These are phyloP conservation scores for Dissophora ornata DNA, from an alignment of 192 early-diverging fungal genomes.

Conservation along the genomic window DNA sequence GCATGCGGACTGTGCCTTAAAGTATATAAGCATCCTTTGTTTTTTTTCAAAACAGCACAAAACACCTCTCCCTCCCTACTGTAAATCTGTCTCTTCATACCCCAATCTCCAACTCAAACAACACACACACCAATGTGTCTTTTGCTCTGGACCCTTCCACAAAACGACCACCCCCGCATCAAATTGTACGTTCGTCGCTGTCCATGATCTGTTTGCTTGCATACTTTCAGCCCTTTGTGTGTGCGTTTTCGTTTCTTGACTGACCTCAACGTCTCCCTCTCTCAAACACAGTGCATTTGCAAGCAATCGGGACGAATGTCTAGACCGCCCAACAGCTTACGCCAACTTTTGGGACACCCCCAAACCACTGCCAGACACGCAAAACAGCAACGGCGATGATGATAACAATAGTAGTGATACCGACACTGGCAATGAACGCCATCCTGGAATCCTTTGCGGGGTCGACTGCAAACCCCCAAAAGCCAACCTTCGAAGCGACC, in stretches of 20 bases:
- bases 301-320: slow-evolving; percentile 60
- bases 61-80: background rate
- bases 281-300: slow-evolving; percentile 52
- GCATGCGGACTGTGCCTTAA: too few relatives aligned
- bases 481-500: background rate
- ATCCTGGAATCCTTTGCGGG: slow-evolving; percentile 2
- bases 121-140: slow-evolving; percentile 29
- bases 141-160: slow-evolving; percentile 37
- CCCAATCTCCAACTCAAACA: too few relatives aligned
- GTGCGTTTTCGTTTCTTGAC: background rate
- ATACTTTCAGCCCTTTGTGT: too few relatives aligned
- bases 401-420: too few relatives aligned
- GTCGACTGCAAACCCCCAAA: background rate
- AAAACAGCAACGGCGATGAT: too few relatives aligned
- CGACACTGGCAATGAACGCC: background rate
- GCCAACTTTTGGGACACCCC: slow-evolving; percentile 56
- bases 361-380: too few relatives aligned
- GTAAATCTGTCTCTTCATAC: too few relatives aligned
- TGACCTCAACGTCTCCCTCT: too few relatives aligned
- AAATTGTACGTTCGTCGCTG: slow-evolving; percentile 27
- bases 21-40: too few relatives aligned
- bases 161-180: slow-evolving; percentile 35
- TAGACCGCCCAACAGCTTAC: slow-evolving; percentile 43
- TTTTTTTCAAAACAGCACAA: too few relatives aligned
- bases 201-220: too few relatives aligned